Conservation (phyloP, 2,329 filamentous ascomycete species). For the Celoporthe dispersa region DNA sequence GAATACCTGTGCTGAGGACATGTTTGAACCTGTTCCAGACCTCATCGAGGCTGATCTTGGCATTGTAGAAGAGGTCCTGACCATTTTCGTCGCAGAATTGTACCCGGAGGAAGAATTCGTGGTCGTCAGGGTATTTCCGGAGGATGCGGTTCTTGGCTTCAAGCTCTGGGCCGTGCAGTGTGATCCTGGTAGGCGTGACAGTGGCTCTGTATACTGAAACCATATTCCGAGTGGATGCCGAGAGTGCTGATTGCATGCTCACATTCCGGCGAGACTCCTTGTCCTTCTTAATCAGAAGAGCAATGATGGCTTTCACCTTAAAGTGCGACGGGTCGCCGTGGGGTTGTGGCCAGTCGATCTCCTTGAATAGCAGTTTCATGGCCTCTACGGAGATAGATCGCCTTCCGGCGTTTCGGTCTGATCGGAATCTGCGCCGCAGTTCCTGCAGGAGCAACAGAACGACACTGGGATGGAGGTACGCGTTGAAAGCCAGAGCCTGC, state of each 20-base stretch:
- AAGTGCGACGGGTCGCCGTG: constrained; percentile 49
- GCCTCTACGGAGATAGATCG: constrained; percentile 55
- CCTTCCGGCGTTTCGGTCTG: constrained; percentile 33
- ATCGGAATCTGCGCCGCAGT: constrained; percentile 42
- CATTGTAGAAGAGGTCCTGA: constrained; percentile 62
- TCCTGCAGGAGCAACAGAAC: constrained; percentile 51
- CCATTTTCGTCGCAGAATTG: constrained; percentile 77
- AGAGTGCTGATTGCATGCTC: constrained; percentile 30
- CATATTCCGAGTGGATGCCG: constrained; percentile 44
- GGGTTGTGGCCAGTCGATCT: constrained; percentile 60
- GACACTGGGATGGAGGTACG: constrained; percentile 60
- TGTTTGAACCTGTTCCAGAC: constrained; percentile 65
- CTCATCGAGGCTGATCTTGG: constrained; percentile 50
- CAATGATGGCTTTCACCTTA: constrained; percentile 46
- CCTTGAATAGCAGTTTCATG: constrained; percentile 55
- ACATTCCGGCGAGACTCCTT: constrained; percentile 32
- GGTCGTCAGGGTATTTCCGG: constrained; percentile 63
- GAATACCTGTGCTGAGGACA: constrained; percentile 63
- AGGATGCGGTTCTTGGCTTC: constrained; percentile 74
- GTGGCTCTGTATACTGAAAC: constrained; percentile 58
- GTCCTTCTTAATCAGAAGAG: constrained; percentile 47
- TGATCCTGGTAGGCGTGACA: constrained; percentile 64
- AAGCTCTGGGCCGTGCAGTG: constrained; percentile 63
- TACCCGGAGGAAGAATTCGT: constrained; percentile 70
- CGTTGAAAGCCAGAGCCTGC: constrained; percentile 65